Percentiles rank a stretch among this genome's conserved stretches.
These are phyloP conservation scores for Aspergillus ochraceoroseus DNA, from an alignment of 2,329 filamentous ascomycete species.

Conservation along the genomic window DNA sequence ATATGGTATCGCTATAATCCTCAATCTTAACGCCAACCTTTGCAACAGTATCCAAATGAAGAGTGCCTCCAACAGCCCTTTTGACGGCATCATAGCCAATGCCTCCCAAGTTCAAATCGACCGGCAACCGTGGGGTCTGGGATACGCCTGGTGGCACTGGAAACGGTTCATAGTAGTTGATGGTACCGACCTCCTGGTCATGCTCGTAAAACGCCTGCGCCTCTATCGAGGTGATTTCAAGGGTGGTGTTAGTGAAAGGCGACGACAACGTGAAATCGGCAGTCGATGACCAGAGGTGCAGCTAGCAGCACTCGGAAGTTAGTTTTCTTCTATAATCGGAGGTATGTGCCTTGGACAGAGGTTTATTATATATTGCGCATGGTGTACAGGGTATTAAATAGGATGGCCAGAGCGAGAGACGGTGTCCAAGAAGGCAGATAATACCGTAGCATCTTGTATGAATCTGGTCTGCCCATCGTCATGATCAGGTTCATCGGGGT, in stretches of 20 bases:
- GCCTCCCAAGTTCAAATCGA: conserved; percentile 69
- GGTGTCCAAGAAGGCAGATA: conserved; percentile 25
- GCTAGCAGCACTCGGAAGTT: conserved; percentile 23
- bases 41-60: conserved; percentile 75
- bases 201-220: conserved; percentile 83
- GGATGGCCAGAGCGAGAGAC: conserved; percentile 13
- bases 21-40: conserved; percentile 70
- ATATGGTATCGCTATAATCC: conserved; percentile 66
- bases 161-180: conserved; percentile 69
- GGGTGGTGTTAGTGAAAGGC: conserved; percentile 65
- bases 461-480: conserved; percentile 58
- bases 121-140: conserved; percentile 70
- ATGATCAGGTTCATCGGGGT: conserved; percentile 27
- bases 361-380: no score
- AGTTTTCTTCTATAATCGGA: conserved; percentile 9
- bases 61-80: conserved; percentile 70
- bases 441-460: conserved; percentile 70
- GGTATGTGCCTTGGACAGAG: no score
- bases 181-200: conserved; percentile 69
- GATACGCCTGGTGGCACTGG: conserved; percentile 69
- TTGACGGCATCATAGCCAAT: conserved; percentile 78
- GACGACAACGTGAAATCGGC: conserved; percentile 80
- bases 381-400: conserved; percentile 10
- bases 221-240: conserved; percentile 74
- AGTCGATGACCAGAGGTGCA: conserved; percentile 82